These are phyloP conservation scores for Penicillium salamii DNA, from an alignment of 495 filamentous ascomycete genomes.

Conservation along the genomic window DNA sequence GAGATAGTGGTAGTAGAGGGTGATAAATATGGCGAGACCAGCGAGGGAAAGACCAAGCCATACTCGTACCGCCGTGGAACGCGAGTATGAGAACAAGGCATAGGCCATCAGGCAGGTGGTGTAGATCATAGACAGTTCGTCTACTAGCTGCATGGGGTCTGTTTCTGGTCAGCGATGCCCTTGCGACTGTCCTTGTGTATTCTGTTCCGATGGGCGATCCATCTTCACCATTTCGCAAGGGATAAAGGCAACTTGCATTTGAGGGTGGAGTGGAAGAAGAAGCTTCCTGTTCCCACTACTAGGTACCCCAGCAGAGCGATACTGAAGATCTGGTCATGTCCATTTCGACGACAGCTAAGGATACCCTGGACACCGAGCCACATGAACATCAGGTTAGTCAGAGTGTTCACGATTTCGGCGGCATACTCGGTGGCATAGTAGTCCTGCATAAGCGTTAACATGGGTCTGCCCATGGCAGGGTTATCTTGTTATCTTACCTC, in stretches of 20 bases:
- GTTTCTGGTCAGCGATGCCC: conserved; percentile 18
- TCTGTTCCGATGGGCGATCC: not conserved
- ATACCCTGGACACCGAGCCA: conserved; percentile 71
- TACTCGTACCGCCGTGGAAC: conserved; percentile 50
- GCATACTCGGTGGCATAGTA: conserved; percentile 61
- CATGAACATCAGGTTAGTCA: conserved; percentile 82
- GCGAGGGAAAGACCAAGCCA: conserved; percentile 60
- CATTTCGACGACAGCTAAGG: conserved; percentile 62
- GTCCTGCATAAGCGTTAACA: conserved; percentile 34
- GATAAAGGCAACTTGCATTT: conserved; percentile 57
- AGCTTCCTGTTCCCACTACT: conserved; percentile 76
- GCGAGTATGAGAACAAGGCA: conserved; percentile 76
- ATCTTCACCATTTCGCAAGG: not conserved
- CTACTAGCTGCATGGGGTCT: conserved; percentile 98
- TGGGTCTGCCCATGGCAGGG: not conserved
- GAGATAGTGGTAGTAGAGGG: conserved; percentile 88
- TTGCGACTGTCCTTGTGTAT: not conserved
- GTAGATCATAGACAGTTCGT: conserved; percentile 98
- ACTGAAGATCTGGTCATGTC: conserved; percentile 70
- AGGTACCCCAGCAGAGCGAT: conserved; percentile 72
- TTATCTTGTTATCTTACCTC: conserved; percentile 62
- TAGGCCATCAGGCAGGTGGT: conserved; percentile 92
- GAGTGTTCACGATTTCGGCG: conserved; percentile 65
- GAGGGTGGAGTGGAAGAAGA: conserved; percentile 77
- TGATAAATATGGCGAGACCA: conserved; percentile 73